Percentiles rank a stretch among this genome's conserved stretches.
phyloP scores from a whole-genome alignment of 2,329 filamentous ascomycete genomes.

The Aspergillus fumigatus region DNA sequence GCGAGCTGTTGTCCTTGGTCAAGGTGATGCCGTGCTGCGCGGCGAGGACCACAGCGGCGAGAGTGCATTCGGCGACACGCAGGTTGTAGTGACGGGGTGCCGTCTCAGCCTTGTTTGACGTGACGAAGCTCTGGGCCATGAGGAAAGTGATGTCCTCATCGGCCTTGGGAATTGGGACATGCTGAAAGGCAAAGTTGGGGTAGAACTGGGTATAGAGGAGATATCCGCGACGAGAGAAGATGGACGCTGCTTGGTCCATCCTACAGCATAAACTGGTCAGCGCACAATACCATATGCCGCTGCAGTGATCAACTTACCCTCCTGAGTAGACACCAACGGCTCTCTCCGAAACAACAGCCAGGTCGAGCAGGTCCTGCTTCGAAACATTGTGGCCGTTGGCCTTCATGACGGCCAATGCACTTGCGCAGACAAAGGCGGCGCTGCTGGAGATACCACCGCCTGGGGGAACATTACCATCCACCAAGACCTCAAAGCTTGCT shows the following conservation, averaged over 20 bases:
- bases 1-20: conserved; percentile 71
- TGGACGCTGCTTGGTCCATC: conserved; percentile 96
- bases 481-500: conserved; percentile 76
- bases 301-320: conserved; percentile 54
- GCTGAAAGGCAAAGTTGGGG: conserved; percentile 68
- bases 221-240: conserved; percentile 81
- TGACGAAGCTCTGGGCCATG: conserved; percentile 90
- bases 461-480: conserved; percentile 87
- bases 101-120: conserved; percentile 90
- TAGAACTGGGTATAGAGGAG: conserved; percentile 89
- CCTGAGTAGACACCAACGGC: conserved; percentile 95
- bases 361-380: conserved; percentile 86
- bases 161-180: conserved; percentile 77
- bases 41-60: conserved; percentile 68
- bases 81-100: conserved; percentile 95
- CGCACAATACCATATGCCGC: background rate
- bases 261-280: conserved; percentile 40
- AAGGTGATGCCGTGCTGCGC: conserved; percentile 61
- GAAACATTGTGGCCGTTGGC: conserved; percentile 81
- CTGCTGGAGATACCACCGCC: conserved; percentile 91
- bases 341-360: conserved; percentile 91
- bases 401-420: conserved; percentile 78
- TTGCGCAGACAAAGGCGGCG: conserved; percentile 88
- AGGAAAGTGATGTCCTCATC: conserved; percentile 83
- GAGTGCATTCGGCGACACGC: conserved; percentile 88